Base-by-base conservation (phyloP, 139 green algal genomes). In the Coccomyxa sp. region DNA sequence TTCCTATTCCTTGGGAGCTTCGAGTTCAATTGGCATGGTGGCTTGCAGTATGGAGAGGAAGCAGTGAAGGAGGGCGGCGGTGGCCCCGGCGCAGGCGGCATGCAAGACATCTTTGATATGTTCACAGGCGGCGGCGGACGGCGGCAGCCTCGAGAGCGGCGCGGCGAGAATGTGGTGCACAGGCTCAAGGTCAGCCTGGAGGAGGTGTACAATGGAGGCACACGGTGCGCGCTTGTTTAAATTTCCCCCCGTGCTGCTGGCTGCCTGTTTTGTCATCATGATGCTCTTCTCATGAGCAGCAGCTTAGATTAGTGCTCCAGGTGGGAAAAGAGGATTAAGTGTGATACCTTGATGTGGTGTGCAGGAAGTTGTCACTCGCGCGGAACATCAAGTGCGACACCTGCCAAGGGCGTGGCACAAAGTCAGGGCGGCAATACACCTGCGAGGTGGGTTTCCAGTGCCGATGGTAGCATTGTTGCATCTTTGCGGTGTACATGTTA, bases 41-140 rank as follows among this genome's bases (percentile, higher is more conserved):
- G 38, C 38, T 16, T 87, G 87, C 91, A 99, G 93, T 99, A 98
- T 88, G 97, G 97, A n/a, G 97, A 99, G 88, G 97, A 99, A 67
- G 97, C 95, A 0, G 86, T 99, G 58, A 99, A 99, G 90, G 97
- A 99, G 85, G 96, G 90, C 28, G 87, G 84, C 58, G 94, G 92
- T 38, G 93, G 93, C 57, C 92, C 92, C 76, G 91, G 88, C 58
- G 90, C 89, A 30, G 91, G 91, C 30, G 93, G 93, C 75, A 96
- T 98, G 88, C 82, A 87, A 10, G 96, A 98, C 87, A 95, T 99
- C 57, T 99, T 99, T 84, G 95, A 98, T 75, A 88, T 96, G 25
- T 94, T 98, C 75, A 94, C 92, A 68, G 91, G 92, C 63, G 94
- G 95, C 31, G 88, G 92, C 21, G 76, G 92, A 15, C 76, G 93